These are phyloP conservation scores for Flaveria trinervia DNA, from an alignment of 129 eudicot species.

Conservation along the genomic window DNA sequence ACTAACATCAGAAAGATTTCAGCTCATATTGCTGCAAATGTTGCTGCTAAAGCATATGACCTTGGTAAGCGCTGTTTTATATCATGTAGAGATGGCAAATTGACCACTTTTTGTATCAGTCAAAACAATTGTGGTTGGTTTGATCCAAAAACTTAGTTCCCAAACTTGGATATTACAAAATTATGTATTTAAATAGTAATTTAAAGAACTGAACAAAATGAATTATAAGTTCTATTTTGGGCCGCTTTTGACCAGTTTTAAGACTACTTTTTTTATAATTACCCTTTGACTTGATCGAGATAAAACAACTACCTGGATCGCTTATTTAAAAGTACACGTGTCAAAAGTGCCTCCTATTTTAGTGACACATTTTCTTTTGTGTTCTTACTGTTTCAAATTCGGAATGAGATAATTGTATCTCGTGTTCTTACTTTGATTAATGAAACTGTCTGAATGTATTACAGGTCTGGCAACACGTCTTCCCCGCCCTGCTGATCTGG, in stretches of 20 bases:
- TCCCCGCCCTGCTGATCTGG: constrained; percentile 72
- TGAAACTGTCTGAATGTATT: constrained; percentile 15
- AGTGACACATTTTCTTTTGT: background rate
- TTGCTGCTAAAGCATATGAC: constrained; percentile 91
- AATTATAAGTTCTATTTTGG: background rate
- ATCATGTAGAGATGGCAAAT: background rate
- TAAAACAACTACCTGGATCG: background rate
- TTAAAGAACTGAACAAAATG: background rate
- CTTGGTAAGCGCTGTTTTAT: constrained; percentile 54
- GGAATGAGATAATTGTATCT: background rate
- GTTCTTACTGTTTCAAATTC: background rate
- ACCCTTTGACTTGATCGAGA: background rate
- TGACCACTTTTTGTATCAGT: background rate
- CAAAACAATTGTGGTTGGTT: background rate
- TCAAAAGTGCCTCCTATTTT: background rate
- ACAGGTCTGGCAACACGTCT: constrained; percentile 88
- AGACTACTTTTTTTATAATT: background rate
- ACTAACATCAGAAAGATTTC: constrained; percentile 82
- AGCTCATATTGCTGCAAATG: constrained; percentile 81
- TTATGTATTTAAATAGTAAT: no score
- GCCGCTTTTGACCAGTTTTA: background rate
- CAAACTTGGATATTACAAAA: background rate
- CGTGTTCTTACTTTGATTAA: constrained; percentile 16
- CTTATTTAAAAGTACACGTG: background rate
- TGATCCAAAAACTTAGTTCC: background rate